These are phyloP conservation scores for Pyropia haitanensis DNA, from an alignment of 23 red algal species.

Conservation along the genomic window DNA sequence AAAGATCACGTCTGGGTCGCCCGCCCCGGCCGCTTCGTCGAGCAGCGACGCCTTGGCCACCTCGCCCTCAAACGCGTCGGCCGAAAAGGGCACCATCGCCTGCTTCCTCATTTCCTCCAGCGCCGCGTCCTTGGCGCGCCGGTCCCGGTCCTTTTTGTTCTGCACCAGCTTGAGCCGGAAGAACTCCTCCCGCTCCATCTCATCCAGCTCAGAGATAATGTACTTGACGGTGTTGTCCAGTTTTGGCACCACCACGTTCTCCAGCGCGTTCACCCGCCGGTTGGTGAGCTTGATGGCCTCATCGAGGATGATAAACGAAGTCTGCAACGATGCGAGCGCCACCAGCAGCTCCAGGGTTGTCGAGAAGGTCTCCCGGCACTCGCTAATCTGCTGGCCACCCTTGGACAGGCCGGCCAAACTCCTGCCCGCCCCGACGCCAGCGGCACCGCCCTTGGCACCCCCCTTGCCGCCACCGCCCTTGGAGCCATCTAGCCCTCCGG, in stretches of 20 bases:
- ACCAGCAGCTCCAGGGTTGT: slow-evolving; percentile 76
- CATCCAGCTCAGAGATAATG: slow-evolving; percentile 96
- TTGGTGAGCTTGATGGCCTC: slow-evolving; percentile 98
- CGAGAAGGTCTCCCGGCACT: slow-evolving; percentile 56
- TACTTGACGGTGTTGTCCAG: slow-evolving; percentile 90
- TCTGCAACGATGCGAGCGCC: slow-evolving; percentile 82
- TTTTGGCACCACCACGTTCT: slow-evolving; percentile 91
- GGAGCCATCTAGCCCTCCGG: slow-evolving; percentile 7
- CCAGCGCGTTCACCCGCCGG: slow-evolving; percentile 92
- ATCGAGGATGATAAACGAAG: slow-evolving; percentile 84
- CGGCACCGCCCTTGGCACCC: slow-evolving; percentile 13
- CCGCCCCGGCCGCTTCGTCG: too few species aligned
- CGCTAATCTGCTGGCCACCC: slow-evolving; percentile 84
- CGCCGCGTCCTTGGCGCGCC: slow-evolving; percentile 17
- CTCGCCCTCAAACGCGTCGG: slow-evolving; percentile 21
- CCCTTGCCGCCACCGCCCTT: slow-evolving; percentile 1
- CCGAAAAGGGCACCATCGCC: slow-evolving; percentile 49
- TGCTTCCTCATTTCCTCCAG: slow-evolving; percentile 40
- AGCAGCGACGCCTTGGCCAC: too few species aligned
- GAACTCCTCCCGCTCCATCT: slow-evolving; percentile 98
- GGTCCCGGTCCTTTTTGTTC: slow-evolving; percentile 92
- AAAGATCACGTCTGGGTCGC: too few species aligned
- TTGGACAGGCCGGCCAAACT: slow-evolving; percentile 54
- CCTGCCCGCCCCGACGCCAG: not conserved
- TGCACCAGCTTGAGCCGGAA: slow-evolving; percentile 98